Evolutionary conservation across 805 yeast genomes (phyloP), one percentile per base, ranked within the genome.

Genomic region (Alloascoidea hylecoeti): DNA sequence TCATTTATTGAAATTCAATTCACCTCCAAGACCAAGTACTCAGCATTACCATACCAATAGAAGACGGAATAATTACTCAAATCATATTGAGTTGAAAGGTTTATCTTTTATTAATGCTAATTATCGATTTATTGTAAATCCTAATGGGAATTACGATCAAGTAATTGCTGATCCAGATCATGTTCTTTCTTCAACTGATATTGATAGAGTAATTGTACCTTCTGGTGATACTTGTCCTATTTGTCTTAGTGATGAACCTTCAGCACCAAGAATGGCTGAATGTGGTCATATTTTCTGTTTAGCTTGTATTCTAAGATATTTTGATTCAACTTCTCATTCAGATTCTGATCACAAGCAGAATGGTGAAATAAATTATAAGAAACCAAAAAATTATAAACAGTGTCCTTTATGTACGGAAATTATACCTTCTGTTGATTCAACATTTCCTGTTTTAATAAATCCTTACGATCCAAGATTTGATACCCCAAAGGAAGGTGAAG

Each of bases 261-360:
- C 81, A 14, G 96, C 96, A 0, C 96, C 98, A 2, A 64, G 97
- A 39, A 94, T 92, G 97, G 76, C 85, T 18, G 69, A 76, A 9
- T 92, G 99, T 60, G 98, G 99, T 3, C 99, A 92, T 52, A 68
- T 86, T 13, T 73, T 92, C 50, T 92, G 99, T 52, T 66, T 73
- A 39, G 73, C 86, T 12, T 92, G 99, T 55, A 56, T 89, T 18
- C 55, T 86, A 39, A 71, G 86, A 35, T 72, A 82, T 48, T 60
- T 84, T 34, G 80, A 72, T 28, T 73, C 77, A 3, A 55, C 51
- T 17, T 52, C 53, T 35, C 50, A 57, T 4, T 55, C 40, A 15
- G 36, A 39, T 13, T 23, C 41, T 17, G 35, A 39, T 15, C 37
- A 34, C 17, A 19, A 35, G 27, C n/a, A 37, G 32, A 13, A 34